Evolutionary conservation across 306 rosid genomes (phyloP), one percentile per base, ranked within the genome.

Genomic region (Fagus crenata): DNA sequence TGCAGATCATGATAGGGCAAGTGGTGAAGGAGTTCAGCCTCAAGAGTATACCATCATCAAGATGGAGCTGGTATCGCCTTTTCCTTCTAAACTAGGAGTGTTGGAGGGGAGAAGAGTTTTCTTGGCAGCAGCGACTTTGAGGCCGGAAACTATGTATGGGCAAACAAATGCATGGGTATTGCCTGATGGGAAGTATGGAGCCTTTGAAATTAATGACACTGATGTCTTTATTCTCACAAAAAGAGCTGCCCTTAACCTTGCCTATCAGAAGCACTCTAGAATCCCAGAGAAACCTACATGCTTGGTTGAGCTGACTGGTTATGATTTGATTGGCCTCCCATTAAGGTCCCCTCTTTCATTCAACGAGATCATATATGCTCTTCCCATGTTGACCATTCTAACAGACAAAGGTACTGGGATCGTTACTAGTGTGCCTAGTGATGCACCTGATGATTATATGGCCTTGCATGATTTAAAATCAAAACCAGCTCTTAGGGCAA

Each of bases 61-160:
- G 88, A 94, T 94, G 98, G 97, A 94, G 82, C 78, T 92, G 76
- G 53, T 88, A 39, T 65, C 82, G 4, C 97, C 98, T 80, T 94
- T 89, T 22, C 95, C 95, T 0, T 67, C 84, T 1, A 92, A 90
- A 73, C 73, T 92, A 84, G 83, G 84, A 40, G 86, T 82, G 11
- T 75, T 94, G 83, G 93, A 92, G 71, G 97, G 98, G 28, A 90
- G 68, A 73, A 90, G 87, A 49, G 93, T 94, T 72, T 94, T 82
- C 76, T 82, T 94, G 64, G 98, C 90, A 5, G 97, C 98, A 67
- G 97, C 97, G 6, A 94, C 98, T 0, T 81, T 94, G 84, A 86
- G 98, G 70, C 98, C 98, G 0, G 98, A 92, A 93, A 94, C 98
- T 2, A 92, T 94, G 98, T 94, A 94, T 65, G 98, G 98, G 14